These are phyloP conservation scores for Immersiella caudata DNA, from an alignment of 495 filamentous ascomycete genomes.

Conservation along the genomic window DNA sequence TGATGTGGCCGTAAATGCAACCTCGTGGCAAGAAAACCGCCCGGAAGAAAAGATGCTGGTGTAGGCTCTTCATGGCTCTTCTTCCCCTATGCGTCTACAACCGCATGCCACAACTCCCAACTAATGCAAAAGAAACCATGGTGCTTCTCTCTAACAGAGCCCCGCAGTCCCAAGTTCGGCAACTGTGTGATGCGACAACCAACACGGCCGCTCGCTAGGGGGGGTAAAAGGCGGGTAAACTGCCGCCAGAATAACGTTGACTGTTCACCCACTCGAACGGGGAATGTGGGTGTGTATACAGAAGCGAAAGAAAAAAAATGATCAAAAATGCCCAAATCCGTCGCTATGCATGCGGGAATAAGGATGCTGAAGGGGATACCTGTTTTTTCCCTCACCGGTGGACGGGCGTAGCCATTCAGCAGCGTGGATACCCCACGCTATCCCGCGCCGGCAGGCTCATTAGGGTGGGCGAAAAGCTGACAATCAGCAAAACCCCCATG, in stretches of 20 bases:
- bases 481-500: not conserved
- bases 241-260: conserved; percentile 4
- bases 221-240: not conserved
- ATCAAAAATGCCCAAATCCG: conserved; percentile 13
- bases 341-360: conserved; percentile 30
- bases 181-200: not conserved
- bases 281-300: conserved; percentile 10
- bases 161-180: not conserved
- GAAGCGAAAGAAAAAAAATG: not conserved
- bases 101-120: not conserved
- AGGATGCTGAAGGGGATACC: conserved; percentile 10
- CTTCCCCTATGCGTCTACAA: not conserved
- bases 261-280: not conserved
- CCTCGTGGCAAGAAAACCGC: not conserved
- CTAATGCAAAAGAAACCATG: not conserved
- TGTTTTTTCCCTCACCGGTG: not conserved
- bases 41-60: not conserved
- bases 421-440: conserved; percentile 14
- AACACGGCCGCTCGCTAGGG: not conserved
- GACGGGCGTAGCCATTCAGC: conserved; percentile 11
- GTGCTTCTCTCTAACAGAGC: not conserved
- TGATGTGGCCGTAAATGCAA: not conserved
- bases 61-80: not conserved
- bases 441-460: conserved; percentile 6
- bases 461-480: not conserved